A percentile compares a stretch with the other conserved stretches of the same genome.
Evolutionary conservation across 2,329 filamentous ascomycete genomes (phyloP).

Genomic region (Curvularia eragrostidis): DNA sequence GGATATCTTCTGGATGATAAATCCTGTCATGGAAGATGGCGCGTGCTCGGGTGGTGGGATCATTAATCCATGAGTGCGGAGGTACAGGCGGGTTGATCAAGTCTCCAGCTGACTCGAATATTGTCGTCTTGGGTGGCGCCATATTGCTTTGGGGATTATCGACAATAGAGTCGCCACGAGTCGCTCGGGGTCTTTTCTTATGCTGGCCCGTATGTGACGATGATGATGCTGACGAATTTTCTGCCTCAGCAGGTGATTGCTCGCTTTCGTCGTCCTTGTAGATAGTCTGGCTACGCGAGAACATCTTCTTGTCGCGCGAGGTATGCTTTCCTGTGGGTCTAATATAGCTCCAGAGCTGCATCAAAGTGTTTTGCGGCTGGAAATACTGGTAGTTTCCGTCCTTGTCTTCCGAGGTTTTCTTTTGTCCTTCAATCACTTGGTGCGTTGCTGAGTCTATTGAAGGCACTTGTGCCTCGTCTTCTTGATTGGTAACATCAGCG

Average conservation of each 20-base stretch:
- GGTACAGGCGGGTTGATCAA: conserved; percentile 89
- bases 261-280: conserved; percentile 32
- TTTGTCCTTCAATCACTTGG: conserved; percentile 41
- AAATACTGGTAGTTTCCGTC: conserved; percentile 29
- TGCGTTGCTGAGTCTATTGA: conserved; percentile 41
- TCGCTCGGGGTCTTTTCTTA: conserved; percentile 53
- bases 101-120: conserved; percentile 95
- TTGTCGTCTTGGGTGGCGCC: conserved; percentile 85
- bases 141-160: conserved; percentile 59
- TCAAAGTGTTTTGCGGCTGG: conserved; percentile 51
- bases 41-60: conserved; percentile 79
- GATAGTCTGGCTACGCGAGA: conserved; percentile 49
- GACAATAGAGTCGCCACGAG: conserved; percentile 59
- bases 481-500: conserved; percentile 69
- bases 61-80: conserved; percentile 78
- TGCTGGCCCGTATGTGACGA: conserved; percentile 22
- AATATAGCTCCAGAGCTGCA: conserved; percentile 75
- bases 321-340: conserved; percentile 67
- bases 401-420: conserved; percentile 31
- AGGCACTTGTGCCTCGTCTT: conserved; percentile 61
- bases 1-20: conserved; percentile 93
- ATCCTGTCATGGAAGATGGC: conserved; percentile 97
- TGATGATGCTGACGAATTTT: conserved; percentile 18
- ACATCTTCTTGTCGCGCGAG: conserved; percentile 70
- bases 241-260: conserved; percentile 13